phyloP scores from a whole-genome alignment of 2,329 filamentous ascomycete species.

The Colletotrichum melonis region DNA sequence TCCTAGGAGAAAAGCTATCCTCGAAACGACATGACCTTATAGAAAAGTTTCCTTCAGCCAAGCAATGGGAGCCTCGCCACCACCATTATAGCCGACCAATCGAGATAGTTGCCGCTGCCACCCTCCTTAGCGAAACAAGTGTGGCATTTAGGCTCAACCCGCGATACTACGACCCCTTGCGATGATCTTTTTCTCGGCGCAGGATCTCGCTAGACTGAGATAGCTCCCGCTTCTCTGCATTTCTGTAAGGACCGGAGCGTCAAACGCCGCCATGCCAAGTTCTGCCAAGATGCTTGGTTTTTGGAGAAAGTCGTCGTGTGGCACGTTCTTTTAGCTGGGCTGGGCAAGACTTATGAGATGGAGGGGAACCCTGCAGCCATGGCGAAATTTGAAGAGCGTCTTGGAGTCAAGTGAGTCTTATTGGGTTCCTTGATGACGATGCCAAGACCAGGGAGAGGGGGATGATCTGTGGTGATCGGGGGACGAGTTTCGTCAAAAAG shows the following conservation, averaged over 20 bases:
- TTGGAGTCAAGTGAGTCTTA: not conserved
- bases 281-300: slow-evolving; percentile 31
- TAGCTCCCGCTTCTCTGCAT: not conserved
- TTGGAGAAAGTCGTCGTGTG: not conserved
- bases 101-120: slow-evolving; percentile 12
- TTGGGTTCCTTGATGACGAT: not conserved
- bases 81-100: not conserved
- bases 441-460: not conserved
- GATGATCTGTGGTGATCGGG: not conserved
- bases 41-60: not conserved
- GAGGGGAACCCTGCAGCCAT: not conserved
- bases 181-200: slow-evolving; percentile 17
- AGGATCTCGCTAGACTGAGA: not conserved
- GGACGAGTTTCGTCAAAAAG: not conserved
- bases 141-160: slow-evolving; percentile 17
- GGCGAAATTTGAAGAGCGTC: not conserved
- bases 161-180: not conserved
- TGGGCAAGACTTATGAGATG: not conserved
- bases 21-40: too few species aligned
- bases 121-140: slow-evolving; percentile 7
- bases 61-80: not conserved
- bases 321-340: not conserved
- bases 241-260: slow-evolving; percentile 10
- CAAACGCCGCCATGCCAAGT: slow-evolving; percentile 27
- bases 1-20: too few species aligned